These are phyloP conservation scores for Croton laevigatus DNA, from an alignment of 441 rosid genomes.

Conservation along the genomic window DNA sequence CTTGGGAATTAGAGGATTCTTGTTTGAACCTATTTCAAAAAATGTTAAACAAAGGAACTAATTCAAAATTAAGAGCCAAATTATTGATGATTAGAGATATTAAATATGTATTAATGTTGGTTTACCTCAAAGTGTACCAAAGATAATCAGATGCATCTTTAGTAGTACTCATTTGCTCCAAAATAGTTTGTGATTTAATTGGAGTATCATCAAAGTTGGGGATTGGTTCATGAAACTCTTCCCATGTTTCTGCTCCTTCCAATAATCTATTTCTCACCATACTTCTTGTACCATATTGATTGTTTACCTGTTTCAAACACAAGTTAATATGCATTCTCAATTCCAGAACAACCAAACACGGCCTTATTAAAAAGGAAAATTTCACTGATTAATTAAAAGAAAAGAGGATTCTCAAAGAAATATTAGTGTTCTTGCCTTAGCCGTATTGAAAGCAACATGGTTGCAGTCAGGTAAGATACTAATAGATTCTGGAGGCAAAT, in stretches of 20 bases:
- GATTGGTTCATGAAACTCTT: slow-evolving; percentile 50
- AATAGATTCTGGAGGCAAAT: slow-evolving; percentile 55
- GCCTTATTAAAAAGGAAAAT: no score
- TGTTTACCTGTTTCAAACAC: slow-evolving; percentile 43
- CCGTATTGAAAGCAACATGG: slow-evolving; percentile 64
- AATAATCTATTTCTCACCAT: slow-evolving; percentile 35
- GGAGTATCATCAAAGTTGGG: slow-evolving; percentile 43
- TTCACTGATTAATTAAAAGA: background rate
- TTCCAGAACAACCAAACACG: no score
- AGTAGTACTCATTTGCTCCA: slow-evolving; percentile 65
- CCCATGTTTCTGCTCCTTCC: slow-evolving; percentile 46
- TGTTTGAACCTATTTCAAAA: slow-evolving; percentile 45
- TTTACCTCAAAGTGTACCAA: slow-evolving; percentile 73
- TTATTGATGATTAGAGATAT: background rate
- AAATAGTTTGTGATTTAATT: slow-evolving; percentile 43
- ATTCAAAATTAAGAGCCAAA: background rate
- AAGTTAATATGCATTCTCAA: no score
- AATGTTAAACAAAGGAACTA: no score
- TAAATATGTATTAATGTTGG: background rate
- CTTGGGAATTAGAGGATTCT: slow-evolving; percentile 30
- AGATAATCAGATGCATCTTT: slow-evolving; percentile 82
- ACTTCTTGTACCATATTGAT: slow-evolving; percentile 48
- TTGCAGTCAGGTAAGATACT: slow-evolving; percentile 81
- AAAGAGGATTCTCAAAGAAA: background rate
- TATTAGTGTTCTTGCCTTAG: slow-evolving; percentile 43